Evolutionary conservation across 192 early-diverging fungal species (phyloP).

Genomic region (Gryganskiella cystojenkinii): DNA sequence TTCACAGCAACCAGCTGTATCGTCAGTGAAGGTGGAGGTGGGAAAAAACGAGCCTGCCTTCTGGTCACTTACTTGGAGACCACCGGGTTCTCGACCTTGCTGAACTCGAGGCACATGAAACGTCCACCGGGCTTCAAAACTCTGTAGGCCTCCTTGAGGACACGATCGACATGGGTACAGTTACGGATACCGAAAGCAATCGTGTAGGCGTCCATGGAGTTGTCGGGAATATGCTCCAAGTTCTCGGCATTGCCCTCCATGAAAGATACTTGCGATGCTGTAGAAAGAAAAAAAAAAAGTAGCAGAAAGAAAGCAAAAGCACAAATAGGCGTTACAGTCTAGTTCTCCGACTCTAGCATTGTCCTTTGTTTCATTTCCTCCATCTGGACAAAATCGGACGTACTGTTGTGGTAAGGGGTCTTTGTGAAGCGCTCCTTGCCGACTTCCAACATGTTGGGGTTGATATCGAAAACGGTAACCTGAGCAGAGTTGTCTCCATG

Average conservation of each 20-base stretch:
- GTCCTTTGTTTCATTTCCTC: neutral
- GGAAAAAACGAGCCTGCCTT: neutral
- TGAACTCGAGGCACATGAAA: slow-evolving; percentile 96
- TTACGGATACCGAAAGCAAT: slow-evolving; percentile 99
- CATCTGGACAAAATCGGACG: neutral
- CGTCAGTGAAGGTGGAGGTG: neutral
- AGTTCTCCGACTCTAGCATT: neutral
- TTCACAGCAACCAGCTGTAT: neutral
- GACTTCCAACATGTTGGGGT: slow-evolving; percentile 94
- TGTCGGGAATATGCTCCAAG: slow-evolving; percentile 76
- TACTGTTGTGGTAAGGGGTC: slow-evolving; percentile 62
- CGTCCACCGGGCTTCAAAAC: slow-evolving; percentile 96
- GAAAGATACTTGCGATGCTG: slow-evolving; percentile 75
- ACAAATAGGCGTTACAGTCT: too few species aligned
- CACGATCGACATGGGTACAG: slow-evolving; percentile 92
- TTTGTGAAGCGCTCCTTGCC: slow-evolving; percentile 80
- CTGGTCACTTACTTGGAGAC: slow-evolving; percentile 72
- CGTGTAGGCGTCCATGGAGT: slow-evolving; percentile 91
- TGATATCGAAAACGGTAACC: slow-evolving; percentile 96
- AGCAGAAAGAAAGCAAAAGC: too few species aligned
- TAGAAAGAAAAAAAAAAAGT: neutral
- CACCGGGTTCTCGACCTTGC: slow-evolving; percentile 88
- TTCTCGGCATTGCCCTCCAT: slow-evolving; percentile 92
- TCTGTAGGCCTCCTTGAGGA: slow-evolving; percentile 90
- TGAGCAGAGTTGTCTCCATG: slow-evolving; percentile 71